phyloP scores from a whole-genome alignment of 208 protist genomes.

The Acanthamoeba triangularis region DNA sequence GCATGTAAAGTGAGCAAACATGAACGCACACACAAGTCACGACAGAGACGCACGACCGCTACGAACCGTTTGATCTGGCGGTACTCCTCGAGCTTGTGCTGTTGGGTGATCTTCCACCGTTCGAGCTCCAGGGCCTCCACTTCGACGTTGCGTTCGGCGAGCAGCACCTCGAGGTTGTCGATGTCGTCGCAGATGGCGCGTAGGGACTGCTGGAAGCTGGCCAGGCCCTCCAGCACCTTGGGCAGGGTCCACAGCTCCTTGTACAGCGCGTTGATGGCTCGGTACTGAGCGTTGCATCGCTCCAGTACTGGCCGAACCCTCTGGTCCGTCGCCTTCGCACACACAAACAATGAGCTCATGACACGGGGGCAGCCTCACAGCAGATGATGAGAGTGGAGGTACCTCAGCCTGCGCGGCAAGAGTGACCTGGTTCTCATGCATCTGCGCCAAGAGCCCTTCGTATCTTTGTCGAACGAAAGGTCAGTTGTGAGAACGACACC shows the following conservation, averaged over 20 bases:
- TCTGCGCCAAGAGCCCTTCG: constrained; percentile 7
- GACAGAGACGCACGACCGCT: background rate
- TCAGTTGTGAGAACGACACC: background rate
- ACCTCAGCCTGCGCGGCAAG: constrained; percentile 62
- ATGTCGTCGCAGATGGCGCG: constrained; percentile 43
- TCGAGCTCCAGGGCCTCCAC: constrained; percentile 63
- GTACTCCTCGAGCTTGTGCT: constrained; percentile 68
- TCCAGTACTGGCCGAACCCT: constrained; percentile 35
- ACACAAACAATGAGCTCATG: background rate
- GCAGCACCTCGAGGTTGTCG: constrained; percentile 46
- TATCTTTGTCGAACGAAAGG: background rate
- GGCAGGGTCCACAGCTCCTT: constrained; percentile 70
- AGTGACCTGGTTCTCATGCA: constrained; percentile 69
- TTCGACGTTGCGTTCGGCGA: constrained; percentile 48
- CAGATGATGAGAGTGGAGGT: background rate
- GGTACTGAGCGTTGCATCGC: constrained; percentile 61
- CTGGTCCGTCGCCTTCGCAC: constrained; percentile 1
- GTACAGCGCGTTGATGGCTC: constrained; percentile 65
- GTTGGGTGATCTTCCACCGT: constrained; percentile 42
- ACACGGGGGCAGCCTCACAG: too few relatives aligned
- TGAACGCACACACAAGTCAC: too few relatives aligned
- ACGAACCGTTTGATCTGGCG: constrained; percentile 42
- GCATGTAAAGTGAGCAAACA: too few relatives aligned
- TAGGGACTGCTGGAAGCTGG: constrained; percentile 55
- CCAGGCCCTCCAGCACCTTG: constrained; percentile 58